phyloP scores from a whole-genome alignment of 2,329 filamentous ascomycete species.

The Colletotrichum truncatum region DNA sequence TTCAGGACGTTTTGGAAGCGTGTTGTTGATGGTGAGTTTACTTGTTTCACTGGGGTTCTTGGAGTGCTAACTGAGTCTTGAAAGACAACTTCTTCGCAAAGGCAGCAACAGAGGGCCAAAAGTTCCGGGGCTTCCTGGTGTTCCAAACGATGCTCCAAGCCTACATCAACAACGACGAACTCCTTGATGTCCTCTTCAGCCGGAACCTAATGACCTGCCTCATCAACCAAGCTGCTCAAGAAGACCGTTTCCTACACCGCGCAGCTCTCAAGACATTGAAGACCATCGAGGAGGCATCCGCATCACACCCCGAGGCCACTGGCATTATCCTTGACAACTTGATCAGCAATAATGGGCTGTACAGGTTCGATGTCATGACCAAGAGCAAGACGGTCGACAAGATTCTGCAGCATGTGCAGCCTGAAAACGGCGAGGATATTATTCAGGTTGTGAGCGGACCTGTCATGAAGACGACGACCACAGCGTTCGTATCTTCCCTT shows the following conservation, averaged over 20 bases:
- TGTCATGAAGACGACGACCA: slow-evolving; percentile 32
- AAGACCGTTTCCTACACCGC: slow-evolving; percentile 82
- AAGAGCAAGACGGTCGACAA: slow-evolving; percentile 86
- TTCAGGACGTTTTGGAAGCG: slow-evolving; percentile 87
- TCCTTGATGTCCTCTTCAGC: slow-evolving; percentile 75
- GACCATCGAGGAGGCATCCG: slow-evolving; percentile 71
- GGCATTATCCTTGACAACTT: slow-evolving; percentile 71
- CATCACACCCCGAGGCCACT: slow-evolving; percentile 68
- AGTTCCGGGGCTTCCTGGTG: slow-evolving; percentile 90
- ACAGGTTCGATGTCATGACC: slow-evolving; percentile 87
- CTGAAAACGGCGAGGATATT: slow-evolving; percentile 63
- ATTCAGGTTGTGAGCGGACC: slow-evolving; percentile 50
- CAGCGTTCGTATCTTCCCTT: slow-evolving; percentile 39
- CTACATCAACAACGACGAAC: slow-evolving; percentile 47
- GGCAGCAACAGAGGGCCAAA: slow-evolving; percentile 85
- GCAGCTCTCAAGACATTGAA: slow-evolving; percentile 82
- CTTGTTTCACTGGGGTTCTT: background rate
- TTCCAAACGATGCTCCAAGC: slow-evolving; percentile 78
- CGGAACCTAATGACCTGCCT: slow-evolving; percentile 84
- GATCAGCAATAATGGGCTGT: slow-evolving; percentile 74
- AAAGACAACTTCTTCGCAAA: slow-evolving; percentile 85
- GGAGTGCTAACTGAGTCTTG: slow-evolving; percentile 33
- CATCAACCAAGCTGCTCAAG: slow-evolving; percentile 82
- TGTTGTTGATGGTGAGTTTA: slow-evolving; percentile 80
- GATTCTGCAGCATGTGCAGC: slow-evolving; percentile 69